Evolutionary conservation across 495 filamentous ascomycete genomes (phyloP).

Genomic region (Xylaria scruposa): DNA sequence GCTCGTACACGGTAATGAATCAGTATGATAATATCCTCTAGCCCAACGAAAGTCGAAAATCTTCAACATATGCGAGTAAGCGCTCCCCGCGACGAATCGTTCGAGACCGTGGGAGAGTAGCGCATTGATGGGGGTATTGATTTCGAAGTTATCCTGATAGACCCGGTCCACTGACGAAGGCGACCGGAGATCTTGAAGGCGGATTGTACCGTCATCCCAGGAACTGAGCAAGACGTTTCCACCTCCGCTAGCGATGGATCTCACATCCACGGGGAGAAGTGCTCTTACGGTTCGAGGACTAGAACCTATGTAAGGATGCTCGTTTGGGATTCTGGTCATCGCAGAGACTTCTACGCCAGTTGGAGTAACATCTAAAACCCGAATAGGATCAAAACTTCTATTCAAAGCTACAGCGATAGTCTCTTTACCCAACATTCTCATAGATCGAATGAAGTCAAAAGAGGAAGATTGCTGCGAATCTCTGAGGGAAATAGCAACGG

Average conservation of each 20-base stretch:
- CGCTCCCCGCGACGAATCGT: conserved; percentile 51
- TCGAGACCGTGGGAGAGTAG: conserved; percentile 52
- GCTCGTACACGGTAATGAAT: conserved; percentile 46
- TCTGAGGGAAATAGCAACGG: conserved; percentile 27
- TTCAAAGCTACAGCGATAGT: conserved; percentile 47
- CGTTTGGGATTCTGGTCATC: conserved; percentile 26
- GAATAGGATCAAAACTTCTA: conserved; percentile 44
- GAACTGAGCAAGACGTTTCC: conserved; percentile 51
- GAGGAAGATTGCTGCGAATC: background rate
- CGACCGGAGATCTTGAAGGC: conserved; percentile 53
- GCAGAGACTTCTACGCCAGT: conserved; percentile 42
- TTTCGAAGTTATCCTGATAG: conserved; percentile 55
- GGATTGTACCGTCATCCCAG: conserved; percentile 55
- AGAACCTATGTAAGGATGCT: conserved; percentile 1
- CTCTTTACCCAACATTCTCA: conserved; percentile 47
- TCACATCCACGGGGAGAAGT: conserved; percentile 45
- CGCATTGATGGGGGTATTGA: conserved; percentile 45
- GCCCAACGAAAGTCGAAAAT: conserved; percentile 58
- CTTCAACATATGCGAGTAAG: conserved; percentile 45
- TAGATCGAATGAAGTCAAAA: conserved; percentile 37
- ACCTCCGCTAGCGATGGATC: conserved; percentile 34
- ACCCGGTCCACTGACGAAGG: conserved; percentile 44
- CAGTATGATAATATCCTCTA: conserved; percentile 51
- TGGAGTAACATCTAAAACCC: conserved; percentile 47
- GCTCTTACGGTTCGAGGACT: conserved; percentile 39